A percentile compares a stretch with the other conserved stretches of the same genome.
phyloP scores from a whole-genome alignment of 805 yeast species.

The Cyberlindnera xylosilytica region DNA sequence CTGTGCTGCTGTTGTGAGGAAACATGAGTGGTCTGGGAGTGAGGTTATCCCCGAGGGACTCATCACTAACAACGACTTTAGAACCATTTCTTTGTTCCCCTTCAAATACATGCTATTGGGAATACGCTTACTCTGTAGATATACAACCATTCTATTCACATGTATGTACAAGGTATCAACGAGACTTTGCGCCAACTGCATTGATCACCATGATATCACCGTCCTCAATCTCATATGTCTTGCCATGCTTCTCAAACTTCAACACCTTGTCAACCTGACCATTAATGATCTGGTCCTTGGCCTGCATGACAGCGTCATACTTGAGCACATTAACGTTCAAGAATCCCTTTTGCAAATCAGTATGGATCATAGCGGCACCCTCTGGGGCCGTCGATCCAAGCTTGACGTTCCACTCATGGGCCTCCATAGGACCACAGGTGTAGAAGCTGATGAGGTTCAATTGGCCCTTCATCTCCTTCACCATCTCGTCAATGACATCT shows the following conservation, averaged over 20 bases:
- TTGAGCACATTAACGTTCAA: slow-evolving; percentile 74
- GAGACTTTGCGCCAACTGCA: slow-evolving; percentile 61
- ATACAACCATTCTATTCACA: neutral
- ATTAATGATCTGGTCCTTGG: slow-evolving; percentile 14
- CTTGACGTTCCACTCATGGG: slow-evolving; percentile 85
- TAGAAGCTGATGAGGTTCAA: slow-evolving; percentile 76
- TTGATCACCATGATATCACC: slow-evolving; percentile 79
- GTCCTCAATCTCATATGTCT: slow-evolving; percentile 74
- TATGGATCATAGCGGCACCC: slow-evolving; percentile 89
- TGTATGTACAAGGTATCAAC: slow-evolving; percentile 17
- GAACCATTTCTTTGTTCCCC: neutral
- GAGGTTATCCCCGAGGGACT: no score
- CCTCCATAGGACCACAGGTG: slow-evolving; percentile 85
- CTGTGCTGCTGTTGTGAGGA: no score
- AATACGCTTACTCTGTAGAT: no score
- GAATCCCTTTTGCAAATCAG: slow-evolving; percentile 78
- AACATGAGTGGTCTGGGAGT: no score
- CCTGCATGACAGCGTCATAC: slow-evolving; percentile 49
- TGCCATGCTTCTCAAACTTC: slow-evolving; percentile 55
- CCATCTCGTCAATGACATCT: slow-evolving; percentile 61
- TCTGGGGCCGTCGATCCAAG: slow-evolving; percentile 76
- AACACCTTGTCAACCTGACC: slow-evolving; percentile 32
- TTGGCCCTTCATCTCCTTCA: slow-evolving; percentile 61
- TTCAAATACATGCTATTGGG: no score
- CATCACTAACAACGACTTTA: slow-evolving; percentile 1